These are phyloP conservation scores for Capronia epimyces DNA, from an alignment of 2,329 filamentous ascomycete genomes.

Conservation along the genomic window DNA sequence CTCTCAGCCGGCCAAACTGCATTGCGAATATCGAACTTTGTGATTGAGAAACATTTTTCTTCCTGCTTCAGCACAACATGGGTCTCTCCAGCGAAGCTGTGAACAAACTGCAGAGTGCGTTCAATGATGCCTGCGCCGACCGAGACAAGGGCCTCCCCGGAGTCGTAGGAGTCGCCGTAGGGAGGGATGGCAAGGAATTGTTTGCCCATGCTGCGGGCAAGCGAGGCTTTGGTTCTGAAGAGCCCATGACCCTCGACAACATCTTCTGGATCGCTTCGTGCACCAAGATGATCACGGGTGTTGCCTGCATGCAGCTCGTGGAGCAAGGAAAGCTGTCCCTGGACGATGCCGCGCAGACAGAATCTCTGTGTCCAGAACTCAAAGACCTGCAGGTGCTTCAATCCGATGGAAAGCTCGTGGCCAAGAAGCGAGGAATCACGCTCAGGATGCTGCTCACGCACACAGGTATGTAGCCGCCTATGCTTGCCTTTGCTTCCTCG, in stretches of 20 bases:
- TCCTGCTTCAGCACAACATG: slow-evolving; percentile 4
- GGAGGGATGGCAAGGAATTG: slow-evolving; percentile 27
- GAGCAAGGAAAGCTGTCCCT: slow-evolving; percentile 47
- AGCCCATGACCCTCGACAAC: slow-evolving; percentile 29
- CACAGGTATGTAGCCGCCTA: slow-evolving; percentile 34
- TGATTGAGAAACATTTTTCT: not conserved
- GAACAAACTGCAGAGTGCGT: slow-evolving; percentile 6
- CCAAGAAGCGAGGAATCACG: slow-evolving; percentile 43
- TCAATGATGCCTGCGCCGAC: slow-evolving; percentile 31
- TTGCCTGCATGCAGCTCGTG: slow-evolving; percentile 55
- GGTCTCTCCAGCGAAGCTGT: slow-evolving; percentile 14
- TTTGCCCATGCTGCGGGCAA: slow-evolving; percentile 30
- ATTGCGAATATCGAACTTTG: no score
- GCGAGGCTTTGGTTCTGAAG: slow-evolving; percentile 16
- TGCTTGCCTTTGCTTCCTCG: not conserved
- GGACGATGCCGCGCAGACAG: slow-evolving; percentile 38
- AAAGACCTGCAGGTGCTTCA: slow-evolving; percentile 32
- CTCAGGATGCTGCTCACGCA: slow-evolving; percentile 48
- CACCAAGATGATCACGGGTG: slow-evolving; percentile 51
- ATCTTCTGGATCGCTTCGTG: slow-evolving; percentile 51
- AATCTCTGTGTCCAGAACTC: slow-evolving; percentile 41
- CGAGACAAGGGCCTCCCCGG: slow-evolving; percentile 36
- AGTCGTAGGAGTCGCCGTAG: slow-evolving; percentile 27
- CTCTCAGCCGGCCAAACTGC: no score
- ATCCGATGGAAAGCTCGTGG: slow-evolving; percentile 21